Base-by-base conservation (phyloP, 2,329 filamentous ascomycete species). In the Penicillium glabrum region DNA sequence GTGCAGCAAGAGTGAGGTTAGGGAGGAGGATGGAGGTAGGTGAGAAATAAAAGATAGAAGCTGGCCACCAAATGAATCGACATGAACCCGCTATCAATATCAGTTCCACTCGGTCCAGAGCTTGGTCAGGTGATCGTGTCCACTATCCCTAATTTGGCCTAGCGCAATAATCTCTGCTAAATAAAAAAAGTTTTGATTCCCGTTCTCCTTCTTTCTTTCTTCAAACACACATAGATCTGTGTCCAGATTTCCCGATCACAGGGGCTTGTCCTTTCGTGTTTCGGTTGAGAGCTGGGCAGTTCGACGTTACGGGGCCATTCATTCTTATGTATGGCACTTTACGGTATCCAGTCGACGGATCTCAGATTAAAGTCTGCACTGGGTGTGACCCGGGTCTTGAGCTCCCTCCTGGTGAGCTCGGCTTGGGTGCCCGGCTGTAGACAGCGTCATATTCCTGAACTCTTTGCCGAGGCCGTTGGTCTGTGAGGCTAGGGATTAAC, bases 281-380 rank as follows among this genome's bases (percentile, higher is more conserved):
- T 82, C 84, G 87, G 90, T 93, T 77, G 90, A 93, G 83, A 84
- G 78, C 84, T 89, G 85, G 83, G 86, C 90, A 93, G 87, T 86
- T 93, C 90, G 89, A 90, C 91, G 86, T 84, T 74, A 91, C 87
- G 89, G 89, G 92, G 88, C 87, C 89, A 90, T 87, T 31, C 84
- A 74, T 74, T 77, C 77, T 66, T 68, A 67, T 71, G 69, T 76
- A 87, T 91, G 89, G 86, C 60, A 61, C 58, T 92, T 89, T 83
- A 64, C 58, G 87, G 89, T 91, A 78, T 93, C 89, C 89, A 86
- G 90, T 92, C 89, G 91, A 96, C 92, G 95, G 90, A 87, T 95
- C 88, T 90, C 76, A 96, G 88, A 96, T 76, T 71, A 84, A 95
- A 69, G 68, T 79, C 77, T 78, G 81, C 80, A 75, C 80, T 76